Conservation (phyloP, 768 basidiomycete species). For the Leccinum ochraceum region DNA sequence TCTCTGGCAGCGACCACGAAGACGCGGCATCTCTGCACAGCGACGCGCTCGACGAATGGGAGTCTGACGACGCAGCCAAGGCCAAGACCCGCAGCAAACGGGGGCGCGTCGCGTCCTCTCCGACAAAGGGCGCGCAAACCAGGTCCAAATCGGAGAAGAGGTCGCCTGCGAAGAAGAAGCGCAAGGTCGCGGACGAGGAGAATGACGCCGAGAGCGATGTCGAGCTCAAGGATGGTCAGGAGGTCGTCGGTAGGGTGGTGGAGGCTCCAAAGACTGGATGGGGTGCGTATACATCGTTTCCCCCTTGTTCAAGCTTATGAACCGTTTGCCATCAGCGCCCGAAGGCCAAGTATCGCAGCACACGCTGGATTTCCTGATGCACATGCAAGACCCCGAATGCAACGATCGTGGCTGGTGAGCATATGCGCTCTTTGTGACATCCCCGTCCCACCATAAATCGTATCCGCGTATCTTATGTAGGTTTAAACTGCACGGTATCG, state of each 20-base stretch:
- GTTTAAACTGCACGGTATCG: conserved; percentile 78
- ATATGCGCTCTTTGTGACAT: not conserved
- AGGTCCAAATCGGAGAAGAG: conserved; percentile 23
- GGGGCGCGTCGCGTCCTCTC: conserved; percentile 22
- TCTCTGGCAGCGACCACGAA: conserved; percentile 15
- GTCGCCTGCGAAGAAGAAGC: conserved; percentile 27
- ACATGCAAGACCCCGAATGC: conserved; percentile 70
- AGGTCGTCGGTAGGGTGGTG: conserved; percentile 74
- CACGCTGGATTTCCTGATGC: conserved; percentile 72
- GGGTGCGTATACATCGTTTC: conserved; percentile 41
- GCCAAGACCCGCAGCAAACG: conserved; percentile 20
- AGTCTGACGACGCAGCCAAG: conserved; percentile 25
- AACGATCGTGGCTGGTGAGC: conserved; percentile 84
- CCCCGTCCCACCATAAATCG: not conserved
- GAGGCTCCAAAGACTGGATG: conserved; percentile 82
- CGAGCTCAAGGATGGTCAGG: conserved; percentile 62
- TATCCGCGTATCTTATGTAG: conserved; percentile 37
- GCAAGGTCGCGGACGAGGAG: conserved; percentile 19
- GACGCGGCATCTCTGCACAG: conserved; percentile 36
- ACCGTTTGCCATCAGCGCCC: conserved; percentile 51
- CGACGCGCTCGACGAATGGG: conserved; percentile 46
- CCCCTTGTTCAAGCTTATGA: not conserved
- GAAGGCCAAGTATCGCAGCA: conserved; percentile 87
- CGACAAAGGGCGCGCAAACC: conserved; percentile 24
- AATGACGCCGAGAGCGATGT: conserved; percentile 40